Evolutionary conservation across 2,329 filamentous ascomycete species (phyloP).

Genomic region (Aspergillus quadricinctus): DNA sequence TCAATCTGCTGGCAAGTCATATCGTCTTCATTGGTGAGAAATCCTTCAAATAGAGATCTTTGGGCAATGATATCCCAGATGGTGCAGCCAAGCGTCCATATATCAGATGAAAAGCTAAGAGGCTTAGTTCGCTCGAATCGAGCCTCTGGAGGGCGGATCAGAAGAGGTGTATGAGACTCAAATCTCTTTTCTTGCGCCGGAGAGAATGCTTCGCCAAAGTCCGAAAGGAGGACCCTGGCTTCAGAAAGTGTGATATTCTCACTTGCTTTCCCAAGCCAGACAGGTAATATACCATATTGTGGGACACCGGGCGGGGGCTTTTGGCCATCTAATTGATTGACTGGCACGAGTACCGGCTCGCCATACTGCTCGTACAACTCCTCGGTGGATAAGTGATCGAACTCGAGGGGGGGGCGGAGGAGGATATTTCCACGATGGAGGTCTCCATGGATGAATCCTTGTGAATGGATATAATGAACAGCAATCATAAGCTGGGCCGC

Average conservation of each 20-base stretch:
- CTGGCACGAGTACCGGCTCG: slow-evolving; percentile 14
- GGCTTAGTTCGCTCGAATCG: slow-evolving; percentile 32
- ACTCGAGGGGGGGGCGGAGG: slow-evolving; percentile 15
- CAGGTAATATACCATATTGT: slow-evolving; percentile 22
- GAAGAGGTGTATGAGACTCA: slow-evolving; percentile 28
- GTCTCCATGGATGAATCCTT: slow-evolving; percentile 30
- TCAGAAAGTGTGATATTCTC: slow-evolving; percentile 26
- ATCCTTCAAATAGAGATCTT: slow-evolving; percentile 26
- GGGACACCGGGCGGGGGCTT: slow-evolving; percentile 26
- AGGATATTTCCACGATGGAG: slow-evolving; percentile 36
- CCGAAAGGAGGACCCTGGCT: slow-evolving; percentile 24
- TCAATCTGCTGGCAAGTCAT: slow-evolving; percentile 31
- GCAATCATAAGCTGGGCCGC: slow-evolving; percentile 26
- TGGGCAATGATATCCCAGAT: slow-evolving; percentile 35
- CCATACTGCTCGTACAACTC: slow-evolving; percentile 18
- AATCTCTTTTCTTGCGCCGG: slow-evolving; percentile 12
- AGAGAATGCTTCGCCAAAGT: slow-evolving; percentile 38
- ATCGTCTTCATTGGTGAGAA: slow-evolving; percentile 24
- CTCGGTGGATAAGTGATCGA: slow-evolving; percentile 15
- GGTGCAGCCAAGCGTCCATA: slow-evolving; percentile 37
- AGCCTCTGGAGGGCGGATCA: slow-evolving; percentile 31
- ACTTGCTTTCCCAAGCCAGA: slow-evolving; percentile 34
- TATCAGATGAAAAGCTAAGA: slow-evolving; percentile 34
- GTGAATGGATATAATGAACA: slow-evolving; percentile 19
- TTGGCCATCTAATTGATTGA: slow-evolving; percentile 19